A percentile compares a stretch with the other conserved stretches of the same genome.
These are phyloP conservation scores for Paecilomyces fulvus DNA, from an alignment of 2,329 filamentous ascomycete genomes.

Conservation along the genomic window DNA sequence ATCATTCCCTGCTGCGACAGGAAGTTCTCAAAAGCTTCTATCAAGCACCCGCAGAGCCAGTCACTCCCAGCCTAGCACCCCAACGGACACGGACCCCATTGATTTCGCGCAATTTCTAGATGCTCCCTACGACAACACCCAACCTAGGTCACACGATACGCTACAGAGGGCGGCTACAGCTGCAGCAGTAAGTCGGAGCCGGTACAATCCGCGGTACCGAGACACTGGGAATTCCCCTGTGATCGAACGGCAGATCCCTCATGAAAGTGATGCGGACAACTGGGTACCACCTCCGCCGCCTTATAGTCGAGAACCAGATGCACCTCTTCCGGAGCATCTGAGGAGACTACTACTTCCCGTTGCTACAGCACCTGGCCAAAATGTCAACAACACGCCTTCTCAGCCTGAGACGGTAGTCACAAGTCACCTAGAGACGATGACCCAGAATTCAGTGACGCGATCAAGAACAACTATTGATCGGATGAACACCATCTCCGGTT, in stretches of 20 bases:
- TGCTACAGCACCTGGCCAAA: constrained; percentile 10
- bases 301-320: constrained; percentile 42
- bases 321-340: constrained; percentile 30
- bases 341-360: constrained; percentile 24
- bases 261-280: constrained; percentile 80
- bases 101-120: constrained; percentile 53
- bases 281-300: constrained; percentile 82
- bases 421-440: constrained; percentile 16
- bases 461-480: constrained; percentile 20
- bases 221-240: constrained; percentile 9
- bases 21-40: constrained; percentile 8
- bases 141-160: constrained; percentile 60
- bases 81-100: constrained; percentile 11
- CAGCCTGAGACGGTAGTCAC: constrained; percentile 16
- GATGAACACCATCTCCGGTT: constrained; percentile 17
- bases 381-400: constrained; percentile 5
- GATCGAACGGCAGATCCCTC: constrained; percentile 62
- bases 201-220: constrained; percentile 48
- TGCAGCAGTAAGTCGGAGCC: constrained; percentile 63
- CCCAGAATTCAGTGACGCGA: constrained; percentile 13
- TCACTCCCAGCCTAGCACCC: constrained; percentile 17
- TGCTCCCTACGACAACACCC: constrained; percentile 63
- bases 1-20: constrained; percentile 14
- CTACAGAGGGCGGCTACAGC: constrained; percentile 64
- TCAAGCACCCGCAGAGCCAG: constrained; percentile 17